These are phyloP conservation scores for Kalanchoe fedtschenkoi DNA, from an alignment of 164 flowering plant genomes.

Conservation along the genomic window DNA sequence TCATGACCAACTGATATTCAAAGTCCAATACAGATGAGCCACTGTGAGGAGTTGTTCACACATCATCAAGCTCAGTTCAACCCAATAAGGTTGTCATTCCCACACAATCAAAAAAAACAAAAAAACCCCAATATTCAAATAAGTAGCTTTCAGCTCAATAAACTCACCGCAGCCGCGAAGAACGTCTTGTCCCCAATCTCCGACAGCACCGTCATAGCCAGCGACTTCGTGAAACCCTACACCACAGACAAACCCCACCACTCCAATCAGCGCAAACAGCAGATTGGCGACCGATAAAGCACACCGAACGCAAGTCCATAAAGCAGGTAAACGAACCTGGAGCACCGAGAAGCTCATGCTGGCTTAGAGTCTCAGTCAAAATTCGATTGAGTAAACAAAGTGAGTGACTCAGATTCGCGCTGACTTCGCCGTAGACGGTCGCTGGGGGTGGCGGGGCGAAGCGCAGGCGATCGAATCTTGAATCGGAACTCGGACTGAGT, in stretches of 20 bases:
- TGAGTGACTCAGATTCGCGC: too few species aligned
- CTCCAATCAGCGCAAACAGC: neutral
- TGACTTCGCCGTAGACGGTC: too few species aligned
- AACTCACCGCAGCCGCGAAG: conserved; percentile 81
- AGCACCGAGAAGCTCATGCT: conserved; percentile 1
- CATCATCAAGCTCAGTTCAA: too few species aligned
- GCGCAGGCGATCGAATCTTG: too few species aligned
- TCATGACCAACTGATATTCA: too few species aligned
- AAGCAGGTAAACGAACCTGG: conserved; percentile 2
- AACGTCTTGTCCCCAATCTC: conserved; percentile 98
- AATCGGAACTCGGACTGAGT: too few species aligned
- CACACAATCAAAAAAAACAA: neutral
- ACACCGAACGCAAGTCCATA: neutral
- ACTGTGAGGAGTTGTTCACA: too few species aligned
- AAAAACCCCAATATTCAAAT: neutral
- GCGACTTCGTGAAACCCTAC: conserved; percentile 80
- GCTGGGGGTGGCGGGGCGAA: too few species aligned
- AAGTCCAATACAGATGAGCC: too few species aligned
- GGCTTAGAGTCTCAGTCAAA: neutral
- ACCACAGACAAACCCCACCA: neutral
- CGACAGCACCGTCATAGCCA: conserved; percentile 83
- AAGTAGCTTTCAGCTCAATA: neutral
- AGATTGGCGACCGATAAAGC: neutral
- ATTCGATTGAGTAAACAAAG: too few species aligned
- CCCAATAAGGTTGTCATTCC: too few species aligned